Percentiles rank a stretch among this genome's conserved stretches.
Evolutionary conservation across 495 filamentous ascomycete species (phyloP).

Genomic region (Darksidea phi): DNA sequence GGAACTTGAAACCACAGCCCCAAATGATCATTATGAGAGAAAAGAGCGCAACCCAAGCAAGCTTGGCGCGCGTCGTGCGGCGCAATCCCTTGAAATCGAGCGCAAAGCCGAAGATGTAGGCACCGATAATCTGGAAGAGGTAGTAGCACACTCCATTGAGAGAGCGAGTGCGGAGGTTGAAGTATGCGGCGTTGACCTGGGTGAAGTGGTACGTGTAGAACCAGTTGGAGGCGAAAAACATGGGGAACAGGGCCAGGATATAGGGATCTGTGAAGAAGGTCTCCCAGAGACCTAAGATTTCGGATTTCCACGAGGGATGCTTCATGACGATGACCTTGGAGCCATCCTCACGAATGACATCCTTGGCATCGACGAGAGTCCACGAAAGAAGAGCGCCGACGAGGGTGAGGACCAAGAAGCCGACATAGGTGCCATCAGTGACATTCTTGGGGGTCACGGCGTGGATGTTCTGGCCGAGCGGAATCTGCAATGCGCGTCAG

Average conservation of each 20-base stretch:
- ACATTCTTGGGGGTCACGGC: conserved; percentile 57
- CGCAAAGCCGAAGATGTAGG: conserved; percentile 71
- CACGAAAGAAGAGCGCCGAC: conserved; percentile 70
- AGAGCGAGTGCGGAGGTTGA: conserved; percentile 77
- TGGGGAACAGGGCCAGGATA: conserved; percentile 73
- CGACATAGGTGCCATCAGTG: conserved; percentile 83
- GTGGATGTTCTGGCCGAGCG: conserved; percentile 78
- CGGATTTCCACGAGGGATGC: conserved; percentile 68
- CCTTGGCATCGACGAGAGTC: conserved; percentile 70
- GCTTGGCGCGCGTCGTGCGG: conserved; percentile 73
- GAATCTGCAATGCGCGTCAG: conserved; percentile 51
- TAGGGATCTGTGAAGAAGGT: conserved; percentile 71
- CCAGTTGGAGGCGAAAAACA: conserved; percentile 49
- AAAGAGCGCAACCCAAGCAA: conserved; percentile 63
- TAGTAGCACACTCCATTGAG: conserved; percentile 88
- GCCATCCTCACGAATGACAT: conserved; percentile 77
- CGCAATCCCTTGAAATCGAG: conserved; percentile 65
- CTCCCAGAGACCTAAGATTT: conserved; percentile 74
- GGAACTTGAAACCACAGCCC: conserved; percentile 84
- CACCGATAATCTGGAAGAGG: conserved; percentile 82
- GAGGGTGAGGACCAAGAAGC: conserved; percentile 84
- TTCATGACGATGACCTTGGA: conserved; percentile 83
- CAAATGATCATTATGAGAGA: conserved; percentile 78
- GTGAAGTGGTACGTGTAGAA: conserved; percentile 56
- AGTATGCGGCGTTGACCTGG: conserved; percentile 65